Evolutionary conservation across 2,329 filamentous ascomycete species (phyloP), one percentile per base, ranked within the genome.

Genomic region (Ceratocystis eucalypticola): DNA sequence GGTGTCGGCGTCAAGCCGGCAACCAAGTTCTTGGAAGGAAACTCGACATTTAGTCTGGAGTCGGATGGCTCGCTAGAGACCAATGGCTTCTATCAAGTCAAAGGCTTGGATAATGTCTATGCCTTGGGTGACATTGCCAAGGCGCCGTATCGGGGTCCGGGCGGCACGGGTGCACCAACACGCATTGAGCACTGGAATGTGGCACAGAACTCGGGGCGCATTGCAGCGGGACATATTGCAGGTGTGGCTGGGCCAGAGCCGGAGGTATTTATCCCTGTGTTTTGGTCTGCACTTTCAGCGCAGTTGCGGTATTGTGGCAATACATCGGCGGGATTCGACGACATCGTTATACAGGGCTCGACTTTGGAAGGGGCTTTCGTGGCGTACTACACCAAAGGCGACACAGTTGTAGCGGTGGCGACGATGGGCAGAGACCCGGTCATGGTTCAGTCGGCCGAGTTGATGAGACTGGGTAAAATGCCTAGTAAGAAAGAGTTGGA

Each of bases 151-250:
- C 83, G 90, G 74, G 94, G 94, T 1, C 94, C 94, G 0, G 91
- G 89, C 28, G 88, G 90, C 30, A 82, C 88, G 17, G 90, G 89
- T 69, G 81, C 80, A 57, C 81, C 82, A 20, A 84, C 88, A 0
- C 87, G 94, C 69, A 96, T 97, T 73, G 94, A 99, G 80, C 94
- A 99, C 75, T 99, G 94, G 94, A 93, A 96, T 76, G 94, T 99
- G 2, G 94, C 94, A 3, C 94, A 97, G 73, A 96, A 97, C 72
- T 81, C 89, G 1, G 94, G 94, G 2, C 88, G 93, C 55, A 82
- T 83, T 28, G 93, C 88, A 0, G 94, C 91, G 1, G 80, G 80
- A 64, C 84, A 89, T 71, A 96, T 99, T 72, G 82, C 85, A 70
- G 80, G 88, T 71, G 82, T 87, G 0, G 80, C 81, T 69, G 80